These are phyloP conservation scores for Aleurites moluccanus DNA, from an alignment of 441 rosid genomes.

Conservation along the genomic window DNA sequence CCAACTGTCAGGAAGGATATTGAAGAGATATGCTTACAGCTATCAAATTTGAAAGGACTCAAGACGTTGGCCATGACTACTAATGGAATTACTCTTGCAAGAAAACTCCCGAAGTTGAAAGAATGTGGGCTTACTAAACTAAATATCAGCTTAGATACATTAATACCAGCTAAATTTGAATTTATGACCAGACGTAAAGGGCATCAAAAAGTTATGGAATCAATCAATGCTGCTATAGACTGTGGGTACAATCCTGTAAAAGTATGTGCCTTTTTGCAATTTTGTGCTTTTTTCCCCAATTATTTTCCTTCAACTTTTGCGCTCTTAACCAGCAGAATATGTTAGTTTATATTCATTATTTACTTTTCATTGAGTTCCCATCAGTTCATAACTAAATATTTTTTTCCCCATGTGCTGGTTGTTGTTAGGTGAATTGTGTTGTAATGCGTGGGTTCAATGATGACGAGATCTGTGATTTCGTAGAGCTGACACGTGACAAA, in stretches of 20 bases:
- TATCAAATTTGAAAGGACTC: constrained; percentile 75
- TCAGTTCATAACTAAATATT: not conserved
- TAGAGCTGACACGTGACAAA: constrained; percentile 69
- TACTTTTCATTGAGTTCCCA: not conserved
- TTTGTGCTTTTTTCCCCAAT: not conserved
- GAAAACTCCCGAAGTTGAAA: constrained; percentile 75
- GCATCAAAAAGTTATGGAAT: constrained; percentile 70
- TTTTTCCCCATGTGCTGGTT: constrained; percentile 6
- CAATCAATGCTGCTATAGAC: constrained; percentile 69
- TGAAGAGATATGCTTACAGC: constrained; percentile 63
- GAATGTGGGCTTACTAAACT: constrained; percentile 67
- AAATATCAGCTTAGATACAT: constrained; percentile 83
- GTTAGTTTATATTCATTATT: not conserved
- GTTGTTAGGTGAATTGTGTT: constrained; percentile 79
- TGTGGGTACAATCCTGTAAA: constrained; percentile 86
- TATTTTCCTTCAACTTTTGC: not conserved
- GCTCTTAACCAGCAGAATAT: not conserved
- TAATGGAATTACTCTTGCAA: constrained; percentile 80
- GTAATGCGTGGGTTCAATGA: constrained; percentile 93
- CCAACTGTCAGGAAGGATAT: constrained; percentile 84
- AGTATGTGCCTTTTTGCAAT: constrained; percentile 36
- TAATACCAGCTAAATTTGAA: constrained; percentile 86
- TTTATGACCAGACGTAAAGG: constrained; percentile 89
- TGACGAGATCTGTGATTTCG: constrained; percentile 92
- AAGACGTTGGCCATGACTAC: constrained; percentile 80